Percentiles rank a stretch among this genome's conserved stretches.
These are phyloP conservation scores for Phytophthora sansomeana DNA, from an alignment of 352 stramenopile species.

Conservation along the genomic window DNA sequence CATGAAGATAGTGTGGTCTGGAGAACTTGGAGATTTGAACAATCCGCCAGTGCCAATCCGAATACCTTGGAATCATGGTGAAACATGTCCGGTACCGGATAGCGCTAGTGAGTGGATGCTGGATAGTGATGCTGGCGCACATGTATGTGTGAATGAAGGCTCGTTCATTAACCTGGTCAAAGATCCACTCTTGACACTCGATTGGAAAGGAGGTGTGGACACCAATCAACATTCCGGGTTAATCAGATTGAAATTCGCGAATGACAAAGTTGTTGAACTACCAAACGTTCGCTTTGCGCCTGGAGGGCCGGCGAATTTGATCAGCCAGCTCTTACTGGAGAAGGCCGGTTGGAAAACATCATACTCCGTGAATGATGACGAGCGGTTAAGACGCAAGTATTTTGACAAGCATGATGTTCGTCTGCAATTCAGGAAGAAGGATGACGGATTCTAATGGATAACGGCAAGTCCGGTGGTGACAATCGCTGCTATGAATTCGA, in stretches of 20 bases:
- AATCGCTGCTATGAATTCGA: too few relatives aligned
- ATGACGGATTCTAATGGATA: constrained; percentile 2
- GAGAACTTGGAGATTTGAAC: neutral
- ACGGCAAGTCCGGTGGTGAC: neutral
- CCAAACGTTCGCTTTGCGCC: neutral
- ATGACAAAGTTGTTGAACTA: neutral
- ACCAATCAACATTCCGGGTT: neutral
- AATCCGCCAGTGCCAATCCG: neutral
- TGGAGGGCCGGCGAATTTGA: neutral
- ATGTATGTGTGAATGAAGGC: neutral
- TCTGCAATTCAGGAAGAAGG: constrained; percentile 9
- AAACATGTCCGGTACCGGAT: neutral
- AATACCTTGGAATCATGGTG: neutral
- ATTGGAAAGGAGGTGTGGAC: constrained; percentile 1
- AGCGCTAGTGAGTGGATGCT: neutral
- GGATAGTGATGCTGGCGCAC: neutral
- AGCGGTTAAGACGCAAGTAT: neutral
- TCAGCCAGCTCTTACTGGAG: neutral
- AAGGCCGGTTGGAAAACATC: constrained; percentile 1
- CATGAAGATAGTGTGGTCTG: neutral
- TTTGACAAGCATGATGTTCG: neutral
- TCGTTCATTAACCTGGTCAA: constrained; percentile 1
- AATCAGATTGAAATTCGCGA: neutral
- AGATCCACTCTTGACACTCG: neutral
- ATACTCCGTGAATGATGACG: neutral